Conservation (phyloP, 495 filamentous ascomycete species). For the Hypomontagnella submonticulosa region DNA sequence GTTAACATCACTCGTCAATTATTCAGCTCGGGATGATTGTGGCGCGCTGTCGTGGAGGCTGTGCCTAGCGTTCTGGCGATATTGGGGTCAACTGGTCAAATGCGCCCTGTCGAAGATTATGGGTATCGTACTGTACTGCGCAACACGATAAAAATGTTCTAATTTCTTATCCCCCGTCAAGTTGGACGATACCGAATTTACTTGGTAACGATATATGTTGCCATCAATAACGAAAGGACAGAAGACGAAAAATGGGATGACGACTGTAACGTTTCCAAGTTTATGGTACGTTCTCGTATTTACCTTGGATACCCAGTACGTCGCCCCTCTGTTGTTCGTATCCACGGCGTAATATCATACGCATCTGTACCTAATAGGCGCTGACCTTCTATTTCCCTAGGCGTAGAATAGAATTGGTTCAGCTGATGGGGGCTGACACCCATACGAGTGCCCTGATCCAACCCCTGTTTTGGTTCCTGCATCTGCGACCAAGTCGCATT, state of each 20-base stretch:
- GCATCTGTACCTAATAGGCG: no score
- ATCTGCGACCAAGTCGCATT: slow-evolving; percentile 9
- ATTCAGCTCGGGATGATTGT: no score
- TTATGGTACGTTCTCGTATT: slow-evolving; percentile 22
- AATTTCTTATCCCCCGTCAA: no score
- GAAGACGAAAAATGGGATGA: not conserved
- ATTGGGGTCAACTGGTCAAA: not conserved
- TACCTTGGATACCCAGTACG: not conserved
- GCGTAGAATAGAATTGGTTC: no score
- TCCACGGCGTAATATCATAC: not conserved
- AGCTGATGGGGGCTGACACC: no score
- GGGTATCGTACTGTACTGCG: no score
- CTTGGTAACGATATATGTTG: no score
- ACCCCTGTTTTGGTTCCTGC: slow-evolving; percentile 22
- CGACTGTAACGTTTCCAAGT: slow-evolving; percentile 20
- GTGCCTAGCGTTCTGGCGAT: slow-evolving; percentile 9
- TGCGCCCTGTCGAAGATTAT: not conserved
- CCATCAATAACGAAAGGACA: not conserved
- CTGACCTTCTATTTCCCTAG: no score
- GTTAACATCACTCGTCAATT: no score
- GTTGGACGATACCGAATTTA: no score
- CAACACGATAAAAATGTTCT: no score
- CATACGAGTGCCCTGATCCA: not conserved
- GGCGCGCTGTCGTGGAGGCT: slow-evolving; percentile 5
- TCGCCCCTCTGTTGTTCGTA: slow-evolving; percentile 6